phyloP scores from a whole-genome alignment of 2,329 filamentous ascomycete genomes.

The Cytospora chrysosperma region DNA sequence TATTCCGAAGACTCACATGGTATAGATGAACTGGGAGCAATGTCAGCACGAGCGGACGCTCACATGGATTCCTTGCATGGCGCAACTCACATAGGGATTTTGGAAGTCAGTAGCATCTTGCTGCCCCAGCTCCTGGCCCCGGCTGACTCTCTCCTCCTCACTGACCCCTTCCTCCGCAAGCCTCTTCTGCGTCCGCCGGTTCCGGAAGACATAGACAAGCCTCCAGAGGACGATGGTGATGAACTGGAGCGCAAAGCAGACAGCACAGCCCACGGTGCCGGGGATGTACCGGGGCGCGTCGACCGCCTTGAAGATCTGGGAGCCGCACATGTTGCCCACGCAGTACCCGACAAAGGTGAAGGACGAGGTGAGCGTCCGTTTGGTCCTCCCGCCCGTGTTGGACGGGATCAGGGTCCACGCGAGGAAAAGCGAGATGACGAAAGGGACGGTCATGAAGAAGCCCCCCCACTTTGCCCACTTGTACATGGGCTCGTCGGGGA shows the following conservation, averaged over 20 bases:
- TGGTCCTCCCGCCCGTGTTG: conserved; percentile 47
- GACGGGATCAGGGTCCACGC: conserved; percentile 41
- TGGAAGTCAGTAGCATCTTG: conserved; percentile 39
- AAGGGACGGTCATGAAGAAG: conserved; percentile 38
- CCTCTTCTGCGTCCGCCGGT: conserved; percentile 35
- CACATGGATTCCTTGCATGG: neutral
- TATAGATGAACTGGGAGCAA: neutral
- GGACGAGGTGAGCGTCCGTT: conserved; percentile 45
- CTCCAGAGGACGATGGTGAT: conserved; percentile 41
- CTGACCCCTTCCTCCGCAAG: conserved; percentile 34
- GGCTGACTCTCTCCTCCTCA: conserved; percentile 35
- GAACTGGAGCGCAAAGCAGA: conserved; percentile 40
- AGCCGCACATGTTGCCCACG: conserved; percentile 47
- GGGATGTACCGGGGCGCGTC: conserved; percentile 46
- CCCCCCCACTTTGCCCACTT: conserved; percentile 40
- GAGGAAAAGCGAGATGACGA: conserved; percentile 35
- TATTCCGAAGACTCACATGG: neutral
- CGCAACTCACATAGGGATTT: conserved; percentile 35
- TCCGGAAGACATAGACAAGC: conserved; percentile 40
- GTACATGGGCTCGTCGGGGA: conserved; percentile 35
- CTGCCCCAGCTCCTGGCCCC: conserved; percentile 37
- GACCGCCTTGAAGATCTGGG: conserved; percentile 44
- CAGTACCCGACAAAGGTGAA: conserved; percentile 48
- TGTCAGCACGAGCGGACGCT: neutral
- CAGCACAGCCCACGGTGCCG: conserved; percentile 40